Conservation (phyloP, 169 alveolate genomes). For the Plasmodium yoelii region DNA sequence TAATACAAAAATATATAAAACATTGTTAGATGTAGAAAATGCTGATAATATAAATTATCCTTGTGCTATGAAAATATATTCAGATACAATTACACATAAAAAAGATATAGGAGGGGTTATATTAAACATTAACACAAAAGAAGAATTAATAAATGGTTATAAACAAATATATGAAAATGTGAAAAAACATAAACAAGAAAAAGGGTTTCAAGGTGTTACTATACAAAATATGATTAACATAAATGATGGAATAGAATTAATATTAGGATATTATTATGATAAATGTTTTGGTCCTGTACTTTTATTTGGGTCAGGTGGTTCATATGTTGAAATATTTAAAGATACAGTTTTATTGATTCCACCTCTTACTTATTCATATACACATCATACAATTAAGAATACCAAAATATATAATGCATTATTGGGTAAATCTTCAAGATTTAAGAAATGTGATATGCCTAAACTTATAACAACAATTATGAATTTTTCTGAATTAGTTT, state of each 20-base stretch:
- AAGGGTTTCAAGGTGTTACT: conserved; percentile 84
- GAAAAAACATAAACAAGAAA: conserved; percentile 63
- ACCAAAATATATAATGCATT: conserved; percentile 75
- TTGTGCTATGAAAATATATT: conserved; percentile 81
- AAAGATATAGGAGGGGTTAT: conserved; percentile 84
- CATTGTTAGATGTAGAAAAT: conserved; percentile 60
- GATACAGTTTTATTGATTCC: conserved; percentile 79
- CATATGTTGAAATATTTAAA: conserved; percentile 83
- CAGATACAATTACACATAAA: conserved; percentile 81
- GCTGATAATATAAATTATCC: conserved; percentile 52
- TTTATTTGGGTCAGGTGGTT: conserved; percentile 87
- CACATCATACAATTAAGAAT: conserved; percentile 61
- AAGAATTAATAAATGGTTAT: conserved; percentile 68
- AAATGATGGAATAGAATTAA: conserved; percentile 77
- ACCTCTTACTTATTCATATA: conserved; percentile 54
- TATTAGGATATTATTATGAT: conserved; percentile 81
- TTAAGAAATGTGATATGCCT: conserved; percentile 52
- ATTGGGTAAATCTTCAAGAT: conserved; percentile 59
- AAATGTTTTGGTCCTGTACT: conserved; percentile 84
- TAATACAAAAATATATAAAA: conserved; percentile 51
- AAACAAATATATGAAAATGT: conserved; percentile 66
- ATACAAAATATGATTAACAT: conserved; percentile 78
- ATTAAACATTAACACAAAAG: conserved; percentile 74
- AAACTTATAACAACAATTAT: conserved; percentile 44
- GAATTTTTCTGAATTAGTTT: conserved; percentile 56